Conservation (phyloP, 1,139 yeast species). For the Taphrina sp. region DNA sequence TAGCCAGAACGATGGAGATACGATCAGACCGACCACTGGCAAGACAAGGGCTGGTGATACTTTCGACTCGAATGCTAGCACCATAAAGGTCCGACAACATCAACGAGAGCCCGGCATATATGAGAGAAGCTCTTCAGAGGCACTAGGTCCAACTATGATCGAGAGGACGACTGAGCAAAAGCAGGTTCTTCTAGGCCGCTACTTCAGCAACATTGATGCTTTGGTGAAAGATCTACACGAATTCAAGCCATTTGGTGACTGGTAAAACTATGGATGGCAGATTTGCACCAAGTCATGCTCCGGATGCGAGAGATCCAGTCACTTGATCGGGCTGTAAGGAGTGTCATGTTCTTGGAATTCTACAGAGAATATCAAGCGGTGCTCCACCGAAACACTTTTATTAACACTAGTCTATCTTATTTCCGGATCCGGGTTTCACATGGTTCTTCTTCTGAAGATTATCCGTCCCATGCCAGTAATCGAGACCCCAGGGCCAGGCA, state of each 20-base stretch:
- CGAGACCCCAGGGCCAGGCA: no score
- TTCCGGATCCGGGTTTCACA: no score
- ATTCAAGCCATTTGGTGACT: conserved; percentile 53
- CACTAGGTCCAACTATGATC: not conserved
- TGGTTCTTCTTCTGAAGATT: no score
- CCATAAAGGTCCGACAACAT: conserved; percentile 2
- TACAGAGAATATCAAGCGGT: no score
- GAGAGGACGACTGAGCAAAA: conserved; percentile 56
- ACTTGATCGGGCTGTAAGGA: no score
- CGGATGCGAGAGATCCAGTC: no score
- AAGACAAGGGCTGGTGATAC: conserved; percentile 14
- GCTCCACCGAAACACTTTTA: no score
- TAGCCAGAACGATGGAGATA: not conserved
- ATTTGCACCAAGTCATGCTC: no score
- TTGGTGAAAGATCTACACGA: conserved; percentile 50
- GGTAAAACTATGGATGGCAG: conserved; percentile 36
- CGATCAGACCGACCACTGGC: not conserved
- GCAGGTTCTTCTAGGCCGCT: conserved; percentile 53
- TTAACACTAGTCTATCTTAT: no score
- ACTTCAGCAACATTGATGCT: conserved; percentile 51
- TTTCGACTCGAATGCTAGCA: not conserved
- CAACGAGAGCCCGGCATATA: conserved; percentile 11
- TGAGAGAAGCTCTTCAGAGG: conserved; percentile 37
- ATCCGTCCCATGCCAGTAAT: no score
- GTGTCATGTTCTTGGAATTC: no score